Evolutionary conservation across 108 stramenopile species (phyloP), one percentile per base, ranked within the genome.

Genomic region (Nitzschia inconspicua): DNA sequence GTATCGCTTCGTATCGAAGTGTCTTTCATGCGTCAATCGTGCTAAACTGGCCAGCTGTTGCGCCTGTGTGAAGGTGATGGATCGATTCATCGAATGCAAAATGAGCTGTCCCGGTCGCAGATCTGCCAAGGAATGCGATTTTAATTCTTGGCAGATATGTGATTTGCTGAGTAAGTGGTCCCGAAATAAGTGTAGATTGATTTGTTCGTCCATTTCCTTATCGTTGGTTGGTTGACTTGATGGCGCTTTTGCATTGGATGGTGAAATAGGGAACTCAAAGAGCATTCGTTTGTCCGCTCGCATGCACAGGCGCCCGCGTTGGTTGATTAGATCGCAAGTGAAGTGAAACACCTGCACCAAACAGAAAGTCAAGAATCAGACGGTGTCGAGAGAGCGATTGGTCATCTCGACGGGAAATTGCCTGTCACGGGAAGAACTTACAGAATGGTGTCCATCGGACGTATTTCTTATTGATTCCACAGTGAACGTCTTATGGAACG

Each of bases 261-360:
- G 68, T 7, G 88, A 83, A 19, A 86, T 73, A 31, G 78, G 69
- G 65, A 94, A 86, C 20, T 84, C 83, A 65, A 94, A 94, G 39
- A 94, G 72, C 77, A 91, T 80, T 7, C 77, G 72, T 62, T 91
- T 89, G 55, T 94, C 93, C 19, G 86, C 85, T 41, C 80, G 80
- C 78, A 94, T 84, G 63, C 86, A 85, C 13, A 89, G 60, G 20
- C 84, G 64, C 8, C 82, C 87, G 39, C 89, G 70, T 70, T 94
- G 93, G 63, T 94, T 94, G 47, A 83, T 76, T 19, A 94, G 69
- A 55, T 74, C 72, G 68, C 93, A 94, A 56, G 47, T 63, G 37
- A 94, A 84, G 29, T 79, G 71, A 53, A 87, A 76, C 13, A 89
- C 68, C 66, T 70, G 25, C 20, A 24, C 13, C 27, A 16, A 42